These are phyloP conservation scores for Calonectria crousiana DNA, from an alignment of 2,329 filamentous ascomycete species.

Conservation along the genomic window DNA sequence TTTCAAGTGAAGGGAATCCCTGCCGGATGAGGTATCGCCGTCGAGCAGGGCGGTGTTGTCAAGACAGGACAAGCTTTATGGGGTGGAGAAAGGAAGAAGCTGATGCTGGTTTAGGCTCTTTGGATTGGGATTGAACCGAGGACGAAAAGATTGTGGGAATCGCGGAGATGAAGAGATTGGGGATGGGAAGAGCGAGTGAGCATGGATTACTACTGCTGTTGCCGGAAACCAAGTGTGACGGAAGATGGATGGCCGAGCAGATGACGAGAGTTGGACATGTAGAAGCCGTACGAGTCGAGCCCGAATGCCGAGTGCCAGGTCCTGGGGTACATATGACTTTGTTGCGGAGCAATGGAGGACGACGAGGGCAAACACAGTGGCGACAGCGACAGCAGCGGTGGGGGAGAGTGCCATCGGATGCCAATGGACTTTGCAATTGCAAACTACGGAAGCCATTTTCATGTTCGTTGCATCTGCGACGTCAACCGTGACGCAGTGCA, in stretches of 20 bases:
- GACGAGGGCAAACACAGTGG: not conserved
- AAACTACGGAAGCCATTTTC: not conserved
- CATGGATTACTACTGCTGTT: not conserved
- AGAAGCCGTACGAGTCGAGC: not conserved
- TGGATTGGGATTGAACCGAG: constrained; percentile 1
- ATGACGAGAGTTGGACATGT: not conserved
- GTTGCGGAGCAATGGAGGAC: not conserved
- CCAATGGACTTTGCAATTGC: not conserved
- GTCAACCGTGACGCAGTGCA: not conserved
- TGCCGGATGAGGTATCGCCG: constrained; percentile 43
- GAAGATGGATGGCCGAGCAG: not conserved
- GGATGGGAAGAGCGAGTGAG: constrained; percentile 8
- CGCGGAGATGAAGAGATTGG: constrained; percentile 18
- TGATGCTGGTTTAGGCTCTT: constrained; percentile 7
- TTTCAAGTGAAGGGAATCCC: constrained; percentile 51
- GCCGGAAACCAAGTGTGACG: not conserved
- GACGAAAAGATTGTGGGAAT: constrained; percentile 4
- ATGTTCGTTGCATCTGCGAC: not conserved
- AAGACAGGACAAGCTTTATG: constrained; percentile 55
- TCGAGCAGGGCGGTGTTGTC: constrained; percentile 46
- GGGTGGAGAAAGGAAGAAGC: constrained; percentile 36
- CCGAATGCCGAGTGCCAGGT: constrained; percentile 6
- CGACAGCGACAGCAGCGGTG: not conserved
- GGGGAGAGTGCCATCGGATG: not conserved
- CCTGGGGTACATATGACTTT: not conserved